Evolutionary conservation across 1,139 yeast genomes (phyloP).

Genomic region (Suzukiozyma palmioleophila): DNA sequence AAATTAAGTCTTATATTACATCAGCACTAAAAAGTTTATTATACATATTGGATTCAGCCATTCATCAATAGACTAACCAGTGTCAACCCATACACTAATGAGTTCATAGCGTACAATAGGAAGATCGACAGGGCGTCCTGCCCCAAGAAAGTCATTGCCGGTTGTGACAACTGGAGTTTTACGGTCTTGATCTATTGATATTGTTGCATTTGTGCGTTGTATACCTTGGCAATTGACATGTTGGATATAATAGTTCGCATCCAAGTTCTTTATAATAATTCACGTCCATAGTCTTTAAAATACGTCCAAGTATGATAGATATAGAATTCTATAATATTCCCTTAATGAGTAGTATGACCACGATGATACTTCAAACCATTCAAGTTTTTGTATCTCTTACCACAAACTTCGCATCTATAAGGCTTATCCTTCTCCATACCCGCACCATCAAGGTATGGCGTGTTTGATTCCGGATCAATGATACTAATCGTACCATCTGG

Average conservation of each 20-base stretch:
- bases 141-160: too few species aligned
- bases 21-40: neutral
- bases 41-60: conserved; percentile 1
- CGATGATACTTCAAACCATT: conserved; percentile 96
- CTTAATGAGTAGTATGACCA: conserved; percentile 91
- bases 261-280: neutral
- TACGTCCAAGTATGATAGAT: neutral
- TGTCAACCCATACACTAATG: too few species aligned
- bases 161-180: too few species aligned
- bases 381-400: conserved; percentile 91
- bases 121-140: too few species aligned
- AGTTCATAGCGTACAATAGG: too few species aligned
- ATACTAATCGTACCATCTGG: conserved; percentile 92
- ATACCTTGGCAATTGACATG: too few species aligned
- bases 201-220: too few species aligned
- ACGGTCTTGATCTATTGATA: too few species aligned
- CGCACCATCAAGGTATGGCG: conserved; percentile 88
- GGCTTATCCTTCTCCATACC: conserved; percentile 98
- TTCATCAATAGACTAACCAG: too few species aligned
- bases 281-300: too few species aligned
- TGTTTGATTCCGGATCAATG: conserved; percentile 87
- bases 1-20: neutral
- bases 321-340: neutral
- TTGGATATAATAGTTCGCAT: too few species aligned
- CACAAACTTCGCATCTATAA: conserved; percentile 96